A percentile compares a stretch with the other conserved stretches of the same genome.
phyloP scores from a whole-genome alignment of 2,329 filamentous ascomycete species.

The Pyricularia pennisetigena region DNA sequence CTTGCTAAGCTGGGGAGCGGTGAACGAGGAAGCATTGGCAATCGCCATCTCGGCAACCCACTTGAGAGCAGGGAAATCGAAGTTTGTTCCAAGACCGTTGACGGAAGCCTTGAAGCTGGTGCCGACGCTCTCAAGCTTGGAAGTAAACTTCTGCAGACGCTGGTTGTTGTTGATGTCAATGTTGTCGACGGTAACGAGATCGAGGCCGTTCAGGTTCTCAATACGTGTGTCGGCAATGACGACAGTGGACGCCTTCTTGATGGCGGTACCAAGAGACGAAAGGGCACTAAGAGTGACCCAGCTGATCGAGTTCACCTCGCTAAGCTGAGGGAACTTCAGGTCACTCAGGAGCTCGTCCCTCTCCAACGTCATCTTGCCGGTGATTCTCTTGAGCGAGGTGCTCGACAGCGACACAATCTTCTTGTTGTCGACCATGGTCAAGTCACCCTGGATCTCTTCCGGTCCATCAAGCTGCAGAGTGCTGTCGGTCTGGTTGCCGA shows the following conservation, averaged over 20 bases:
- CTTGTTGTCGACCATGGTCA: slow-evolving; percentile 51
- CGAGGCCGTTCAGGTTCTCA: slow-evolving; percentile 67
- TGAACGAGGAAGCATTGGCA: slow-evolving; percentile 67
- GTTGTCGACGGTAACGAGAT: slow-evolving; percentile 59
- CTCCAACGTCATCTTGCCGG: slow-evolving; percentile 58
- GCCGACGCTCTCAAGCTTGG: slow-evolving; percentile 68
- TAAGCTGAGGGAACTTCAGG: slow-evolving; percentile 58
- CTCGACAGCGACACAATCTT: slow-evolving; percentile 53
- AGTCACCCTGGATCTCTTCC: slow-evolving; percentile 43
- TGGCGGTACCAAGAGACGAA: slow-evolving; percentile 34
- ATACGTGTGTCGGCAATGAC: slow-evolving; percentile 81
- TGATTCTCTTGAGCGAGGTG: slow-evolving; percentile 52
- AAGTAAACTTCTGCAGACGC: slow-evolving; percentile 64
- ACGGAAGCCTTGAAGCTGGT: slow-evolving; percentile 61
- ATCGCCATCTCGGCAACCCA: slow-evolving; percentile 74
- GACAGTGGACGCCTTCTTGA: slow-evolving; percentile 60
- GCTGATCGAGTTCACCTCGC: slow-evolving; percentile 53
- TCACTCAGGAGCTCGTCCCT: slow-evolving; percentile 59
- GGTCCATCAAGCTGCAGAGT: slow-evolving; percentile 53
- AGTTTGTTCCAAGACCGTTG: slow-evolving; percentile 54
- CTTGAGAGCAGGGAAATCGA: slow-evolving; percentile 70
- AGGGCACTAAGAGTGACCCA: slow-evolving; percentile 62
- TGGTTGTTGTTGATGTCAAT: slow-evolving; percentile 89
- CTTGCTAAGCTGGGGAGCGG: slow-evolving; percentile 59
- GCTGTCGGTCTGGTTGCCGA: slow-evolving; percentile 46